Evolutionary conservation across 257 asterid genomes (phyloP), one percentile per base, ranked within the genome.

Genomic region (Dorcoceras hygrometricum): DNA sequence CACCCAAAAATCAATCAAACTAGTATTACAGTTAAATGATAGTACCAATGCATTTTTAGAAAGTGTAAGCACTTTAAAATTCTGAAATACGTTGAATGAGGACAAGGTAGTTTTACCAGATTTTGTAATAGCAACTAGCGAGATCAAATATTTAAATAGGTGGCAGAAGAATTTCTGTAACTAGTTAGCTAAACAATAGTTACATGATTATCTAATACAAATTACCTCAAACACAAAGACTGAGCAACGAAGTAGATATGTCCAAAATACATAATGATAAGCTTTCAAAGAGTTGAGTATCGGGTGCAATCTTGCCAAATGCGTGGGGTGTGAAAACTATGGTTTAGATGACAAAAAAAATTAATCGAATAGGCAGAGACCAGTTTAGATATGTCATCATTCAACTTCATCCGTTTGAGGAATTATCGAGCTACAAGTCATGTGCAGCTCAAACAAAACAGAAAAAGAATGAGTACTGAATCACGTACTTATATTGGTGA

Each of bases 331-430:
- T 10, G 65, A 28, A n/a, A 14, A 29, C 23, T 19, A n/a, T 22
- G 28, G 65, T 60, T 60, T 39, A 31, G 50, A 60, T n/a, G 25
- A 19, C 28, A 19, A 27, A 18, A 22, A 29, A 26, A 65, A 31
- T 61, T 63, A 63, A 57, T 24, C 18, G 54, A 58, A 50, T 24
- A 54, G 65, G 59, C 22, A 63, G 32, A 58, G 57, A 67, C 18
- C 11, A 48, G 31, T 5, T 25, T 27, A 23, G 27, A 31, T 43
- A 51, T 59, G 32, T 67, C 64, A 19, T 32, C 31, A 32, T 8
- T 46, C 20, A 32, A 32, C 68, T 25, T 39, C 11, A 62, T 58
- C 7, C 62, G 57, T 25, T 1, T 27, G n/a, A 23, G 57, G 59
- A 61, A 29, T 25, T 23, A 56, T 24, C 20, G 43, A 46, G 59